Base-by-base conservation (phyloP, 495 filamentous ascomycete genomes). In the Penicillium chermesinum region DNA sequence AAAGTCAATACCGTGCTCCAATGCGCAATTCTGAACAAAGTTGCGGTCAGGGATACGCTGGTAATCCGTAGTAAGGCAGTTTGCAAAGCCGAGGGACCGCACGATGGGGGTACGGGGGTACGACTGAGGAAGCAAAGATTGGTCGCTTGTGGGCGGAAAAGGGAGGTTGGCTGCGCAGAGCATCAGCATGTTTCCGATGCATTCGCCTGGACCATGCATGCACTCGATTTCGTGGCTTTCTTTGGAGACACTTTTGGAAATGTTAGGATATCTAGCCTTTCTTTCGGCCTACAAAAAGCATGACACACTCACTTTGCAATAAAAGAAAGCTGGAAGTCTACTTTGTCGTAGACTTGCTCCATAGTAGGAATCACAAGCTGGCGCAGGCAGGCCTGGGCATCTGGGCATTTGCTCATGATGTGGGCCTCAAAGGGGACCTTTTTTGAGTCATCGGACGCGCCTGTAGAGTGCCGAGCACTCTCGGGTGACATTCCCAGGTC, bases 381-480 rank as follows among this genome's bases (percentile, higher is more conserved):
- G 39, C 81, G 79, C 5, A 98, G 74, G 60, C 93, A 96, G 60
- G 85, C 83, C 63, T 69, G 76, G 2, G 88, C 86, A 64, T 94
- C 88, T 1, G 93, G 93, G 57, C 93, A 98, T 72, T 97, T 96
- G 66, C 84, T 87, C 85, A 95, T 96, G 50, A 95, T 86, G 59
- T 94, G 88, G 46, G 87, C 86, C 60, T 98, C 93, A 7, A 98
- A 71, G 2, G 89, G 84, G 9, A 96, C 83, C 41, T 72, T 78
- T 8, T 53, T 60, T 35, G 25, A 32, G 14, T 42, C 40, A 38
- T 35, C 27, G 13, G 17, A 4, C 4, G 14, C 4, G 16, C 22
- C 22, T 6, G 41, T 17, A 10, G 25, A 10, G 25, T 30, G 25
- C 25, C 10, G 25, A 30, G 25, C 4, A 10, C 25, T 10, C 5